Base-by-base conservation (phyloP, 176 grass and related monocot species). In the Bonia amplexicaulis region DNA sequence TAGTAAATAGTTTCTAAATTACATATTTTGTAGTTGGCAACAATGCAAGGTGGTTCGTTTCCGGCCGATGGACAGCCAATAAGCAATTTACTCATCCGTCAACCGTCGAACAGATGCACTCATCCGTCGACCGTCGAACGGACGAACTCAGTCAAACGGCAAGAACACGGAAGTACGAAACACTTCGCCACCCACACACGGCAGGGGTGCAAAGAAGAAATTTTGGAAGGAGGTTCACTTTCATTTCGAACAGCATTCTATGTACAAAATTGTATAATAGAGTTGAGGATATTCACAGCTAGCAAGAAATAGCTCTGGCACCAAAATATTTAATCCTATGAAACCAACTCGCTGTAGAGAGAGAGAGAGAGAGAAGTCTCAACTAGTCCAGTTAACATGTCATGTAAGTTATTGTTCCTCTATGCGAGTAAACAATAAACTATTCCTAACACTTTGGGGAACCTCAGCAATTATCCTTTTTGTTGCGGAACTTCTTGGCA, bases 401-500 rank as follows among this genome's bases (percentile, higher is more conserved):
- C 79, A 82, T 40, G 69, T 71, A 70, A 75, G 66, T 74, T 78
- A 49, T 33, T 72, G 45, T 71, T 72, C 84, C 54, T 39, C 88
- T 90, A 86, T 82, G 83, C 71, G 59, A 87, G 74, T 66, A 87
- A 85, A 72, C 84, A 83, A 79, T 40, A 69, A 37, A 62, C 74
- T 87, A 78, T 59, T 68, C 72, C 80, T 84, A 84, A 33, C 52
- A 68, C 51, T 73, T 74, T 31, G 69, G 29, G 63, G 74, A 87
- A 80, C 53, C 63, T 91, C 70, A 77, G 76, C 76, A 75, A 64
- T 33, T 71, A 40, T 84, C 53, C 58, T 46, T 79, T 58, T 78
- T 91, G 75, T 88, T 91, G 66, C 93, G 86, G 19, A 94, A 99
- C 85, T 92, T 99, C 58, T 89, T 80, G 46, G 93, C 90, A 90